phyloP scores from a whole-genome alignment of 331 rosid species.

The Spiraea crenata region DNA sequence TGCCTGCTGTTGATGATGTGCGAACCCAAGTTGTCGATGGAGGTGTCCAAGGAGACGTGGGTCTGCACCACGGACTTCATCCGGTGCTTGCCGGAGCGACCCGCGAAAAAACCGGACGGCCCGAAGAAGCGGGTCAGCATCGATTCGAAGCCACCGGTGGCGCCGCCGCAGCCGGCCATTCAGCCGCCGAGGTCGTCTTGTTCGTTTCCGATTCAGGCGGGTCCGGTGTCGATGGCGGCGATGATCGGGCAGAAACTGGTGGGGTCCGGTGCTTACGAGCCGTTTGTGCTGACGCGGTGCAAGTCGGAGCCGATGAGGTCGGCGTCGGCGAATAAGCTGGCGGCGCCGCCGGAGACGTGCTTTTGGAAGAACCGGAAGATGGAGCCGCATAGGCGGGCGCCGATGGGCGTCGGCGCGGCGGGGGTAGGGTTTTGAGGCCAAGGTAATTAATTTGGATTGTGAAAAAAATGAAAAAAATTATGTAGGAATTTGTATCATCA shows the following conservation, averaged over 20 bases:
- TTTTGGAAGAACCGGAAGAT: slow-evolving; percentile 79
- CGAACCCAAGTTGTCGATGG: slow-evolving; percentile 96
- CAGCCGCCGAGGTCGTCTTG: slow-evolving; percentile 87
- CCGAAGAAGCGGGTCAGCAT: slow-evolving; percentile 37
- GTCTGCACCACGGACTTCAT: slow-evolving; percentile 83
- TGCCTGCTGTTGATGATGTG: slow-evolving; percentile 95
- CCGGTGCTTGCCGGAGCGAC: slow-evolving; percentile 68
- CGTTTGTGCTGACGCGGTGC: slow-evolving; percentile 83
- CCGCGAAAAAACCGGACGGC: slow-evolving; percentile 28
- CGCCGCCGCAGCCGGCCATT: slow-evolving; percentile 19
- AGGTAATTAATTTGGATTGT: neutral
- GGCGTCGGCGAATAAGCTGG: slow-evolving; percentile 54
- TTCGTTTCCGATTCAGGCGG: slow-evolving; percentile 53
- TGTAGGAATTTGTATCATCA: slow-evolving; percentile 15
- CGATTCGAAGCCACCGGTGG: slow-evolving; percentile 24
- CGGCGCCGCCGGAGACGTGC: slow-evolving; percentile 61
- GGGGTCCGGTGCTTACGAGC: slow-evolving; percentile 68
- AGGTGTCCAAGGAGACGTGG: slow-evolving; percentile 96
- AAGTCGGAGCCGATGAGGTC: slow-evolving; percentile 96
- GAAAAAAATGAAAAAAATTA: neutral
- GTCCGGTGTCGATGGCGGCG: slow-evolving; percentile 53
- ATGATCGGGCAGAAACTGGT: slow-evolving; percentile 73
- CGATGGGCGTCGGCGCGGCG: slow-evolving; percentile 79
- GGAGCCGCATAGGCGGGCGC: slow-evolving; percentile 66
- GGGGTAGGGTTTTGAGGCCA: slow-evolving; percentile 63